Evolutionary conservation across 1,139 yeast genomes (phyloP).

Genomic region (Dujonia santamariae): DNA sequence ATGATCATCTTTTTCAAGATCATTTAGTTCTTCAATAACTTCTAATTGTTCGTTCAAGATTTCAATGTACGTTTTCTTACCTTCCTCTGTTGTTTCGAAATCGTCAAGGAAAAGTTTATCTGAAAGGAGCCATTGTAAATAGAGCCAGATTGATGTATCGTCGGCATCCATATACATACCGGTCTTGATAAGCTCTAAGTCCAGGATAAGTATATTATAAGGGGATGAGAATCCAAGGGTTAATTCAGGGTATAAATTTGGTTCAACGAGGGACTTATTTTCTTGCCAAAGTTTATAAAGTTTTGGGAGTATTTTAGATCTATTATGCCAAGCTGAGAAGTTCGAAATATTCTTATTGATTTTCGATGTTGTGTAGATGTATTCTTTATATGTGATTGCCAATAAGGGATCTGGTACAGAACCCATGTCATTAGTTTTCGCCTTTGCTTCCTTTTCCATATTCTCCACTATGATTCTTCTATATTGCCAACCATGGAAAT

Average conservation of each 20-base stretch:
- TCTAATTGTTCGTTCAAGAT: constrained; percentile 38
- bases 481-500: constrained; percentile 96
- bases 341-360: constrained; percentile 84
- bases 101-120: constrained; percentile 42
- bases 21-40: constrained; percentile 53
- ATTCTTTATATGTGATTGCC: constrained; percentile 48
- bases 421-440: constrained; percentile 9
- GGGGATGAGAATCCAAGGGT: constrained; percentile 21
- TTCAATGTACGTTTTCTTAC: constrained; percentile 16
- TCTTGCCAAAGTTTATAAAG: constrained; percentile 29
- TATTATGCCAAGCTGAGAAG: constrained; percentile 94
- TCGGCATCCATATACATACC: constrained; percentile 93
- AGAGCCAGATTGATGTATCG: constrained; percentile 91
- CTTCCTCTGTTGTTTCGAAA: constrained; percentile 9
- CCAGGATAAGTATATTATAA: constrained; percentile 46
- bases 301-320: constrained; percentile 65
- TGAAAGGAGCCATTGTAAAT: constrained; percentile 76
- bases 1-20: constrained; percentile 56
- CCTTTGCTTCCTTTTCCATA: constrained; percentile 33
- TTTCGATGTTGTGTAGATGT: constrained; percentile 72
- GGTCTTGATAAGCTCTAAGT: constrained; percentile 66
- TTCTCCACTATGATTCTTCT: constrained; percentile 66
- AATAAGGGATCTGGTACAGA: constrained; percentile 14
- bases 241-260: constrained; percentile 16
- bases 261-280: constrained; percentile 12